These are phyloP conservation scores for Epithemia pelagica DNA, from an alignment of 108 stramenopile species.

Conservation along the genomic window DNA sequence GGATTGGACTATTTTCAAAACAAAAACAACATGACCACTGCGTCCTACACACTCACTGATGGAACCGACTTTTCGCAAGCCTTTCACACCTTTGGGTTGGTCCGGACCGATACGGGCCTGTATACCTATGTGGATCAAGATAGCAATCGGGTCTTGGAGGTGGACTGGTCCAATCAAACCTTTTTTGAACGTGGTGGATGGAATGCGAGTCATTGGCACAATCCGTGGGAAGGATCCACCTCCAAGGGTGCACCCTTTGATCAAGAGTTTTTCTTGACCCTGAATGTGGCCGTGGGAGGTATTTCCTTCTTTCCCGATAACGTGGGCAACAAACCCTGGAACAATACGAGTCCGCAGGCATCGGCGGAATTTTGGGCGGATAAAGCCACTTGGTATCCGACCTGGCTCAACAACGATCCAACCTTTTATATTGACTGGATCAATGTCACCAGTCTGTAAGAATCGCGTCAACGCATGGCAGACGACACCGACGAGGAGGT, in stretches of 20 bases:
- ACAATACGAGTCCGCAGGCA: background rate
- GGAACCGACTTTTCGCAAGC: conserved; percentile 22
- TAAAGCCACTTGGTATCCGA: background rate
- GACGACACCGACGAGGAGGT: no score
- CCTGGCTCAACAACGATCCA: background rate
- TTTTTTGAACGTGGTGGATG: background rate
- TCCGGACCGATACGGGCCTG: conserved; percentile 18
- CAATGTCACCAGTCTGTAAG: no score
- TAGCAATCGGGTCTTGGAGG: background rate
- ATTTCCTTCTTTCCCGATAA: background rate
- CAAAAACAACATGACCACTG: background rate
- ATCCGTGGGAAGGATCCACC: background rate
- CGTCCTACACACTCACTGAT: background rate
- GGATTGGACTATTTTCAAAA: conserved; percentile 10
- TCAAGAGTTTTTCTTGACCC: conserved; percentile 28
- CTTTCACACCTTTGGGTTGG: conserved; percentile 7
- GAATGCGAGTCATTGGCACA: conserved; percentile 13
- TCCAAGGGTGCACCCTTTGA: conserved; percentile 14
- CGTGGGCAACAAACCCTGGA: background rate
- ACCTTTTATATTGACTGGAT: background rate
- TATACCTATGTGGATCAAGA: background rate
- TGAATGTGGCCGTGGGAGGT: conserved; percentile 42
- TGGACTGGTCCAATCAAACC: background rate
- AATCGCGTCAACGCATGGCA: no score
- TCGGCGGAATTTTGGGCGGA: background rate